Percentiles rank a stretch among this genome's conserved stretches.
Conservation (phyloP, 257 asterid species). For the Przewalskia tangutica region DNA sequence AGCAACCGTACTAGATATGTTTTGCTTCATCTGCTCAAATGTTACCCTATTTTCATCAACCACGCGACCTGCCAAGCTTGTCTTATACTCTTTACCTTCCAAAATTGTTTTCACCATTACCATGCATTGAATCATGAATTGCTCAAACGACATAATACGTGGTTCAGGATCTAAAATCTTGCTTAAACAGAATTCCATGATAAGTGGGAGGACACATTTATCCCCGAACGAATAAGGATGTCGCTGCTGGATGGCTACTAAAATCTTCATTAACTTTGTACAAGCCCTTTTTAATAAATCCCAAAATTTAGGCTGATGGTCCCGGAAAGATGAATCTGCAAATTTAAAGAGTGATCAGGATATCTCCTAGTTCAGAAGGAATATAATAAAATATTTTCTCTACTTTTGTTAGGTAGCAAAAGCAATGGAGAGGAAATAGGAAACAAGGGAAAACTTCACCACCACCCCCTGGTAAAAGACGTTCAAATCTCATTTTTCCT, state of each 20-base stretch:
- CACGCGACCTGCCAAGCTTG: conserved; percentile 76
- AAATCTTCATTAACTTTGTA: conserved; percentile 73
- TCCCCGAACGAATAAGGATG: conserved; percentile 98
- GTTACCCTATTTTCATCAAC: conserved; percentile 72
- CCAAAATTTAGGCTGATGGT: conserved; percentile 63
- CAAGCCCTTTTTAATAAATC: conserved; percentile 72
- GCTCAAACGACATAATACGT: conserved; percentile 54
- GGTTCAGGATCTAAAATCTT: conserved; percentile 81
- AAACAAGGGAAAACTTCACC: neutral
- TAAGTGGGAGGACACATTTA: conserved; percentile 62
- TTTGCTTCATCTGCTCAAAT: conserved; percentile 77
- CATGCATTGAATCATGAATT: conserved; percentile 85
- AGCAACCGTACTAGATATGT: conserved; percentile 57
- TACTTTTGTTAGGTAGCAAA: neutral
- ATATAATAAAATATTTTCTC: neutral
- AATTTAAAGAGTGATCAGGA: conserved; percentile 23
- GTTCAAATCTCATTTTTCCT: neutral
- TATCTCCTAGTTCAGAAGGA: conserved; percentile 6
- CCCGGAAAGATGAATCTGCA: conserved; percentile 82
- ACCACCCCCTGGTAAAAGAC: neutral
- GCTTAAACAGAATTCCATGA: conserved; percentile 71
- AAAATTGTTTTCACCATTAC: conserved; percentile 73
- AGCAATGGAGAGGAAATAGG: neutral
- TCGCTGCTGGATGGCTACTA: conserved; percentile 62
- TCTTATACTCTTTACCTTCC: conserved; percentile 90